Conservation (phyloP, 805 yeast species). For the Candida wancherniae region DNA sequence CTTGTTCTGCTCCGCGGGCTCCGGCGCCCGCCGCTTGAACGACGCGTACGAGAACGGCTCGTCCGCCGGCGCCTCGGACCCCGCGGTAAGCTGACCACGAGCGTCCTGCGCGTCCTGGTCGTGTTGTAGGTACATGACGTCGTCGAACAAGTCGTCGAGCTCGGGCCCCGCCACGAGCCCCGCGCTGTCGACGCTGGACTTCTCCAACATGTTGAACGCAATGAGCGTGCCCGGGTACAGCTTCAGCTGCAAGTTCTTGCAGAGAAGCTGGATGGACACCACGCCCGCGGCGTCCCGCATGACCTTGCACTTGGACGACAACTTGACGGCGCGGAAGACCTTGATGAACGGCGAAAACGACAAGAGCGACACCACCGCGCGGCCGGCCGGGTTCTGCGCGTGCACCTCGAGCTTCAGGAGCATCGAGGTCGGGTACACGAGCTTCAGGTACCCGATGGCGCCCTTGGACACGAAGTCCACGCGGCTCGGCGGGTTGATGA, state of each 20-base stretch:
- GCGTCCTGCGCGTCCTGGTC: conserved; percentile 15
- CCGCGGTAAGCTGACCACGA: too few species aligned
- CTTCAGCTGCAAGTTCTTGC: conserved; percentile 25
- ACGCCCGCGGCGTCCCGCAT: conserved; percentile 34
- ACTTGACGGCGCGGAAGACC: conserved; percentile 32
- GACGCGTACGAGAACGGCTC: conserved; percentile 13
- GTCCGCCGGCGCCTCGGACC: neutral
- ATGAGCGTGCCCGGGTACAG: conserved; percentile 36
- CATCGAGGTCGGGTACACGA: conserved; percentile 58
- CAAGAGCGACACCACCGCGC: conserved; percentile 26
- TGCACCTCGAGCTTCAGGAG: conserved; percentile 55
- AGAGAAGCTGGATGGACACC: conserved; percentile 34
- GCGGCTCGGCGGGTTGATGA: conserved; percentile 28
- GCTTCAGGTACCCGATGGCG: conserved; percentile 66
- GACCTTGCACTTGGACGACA: conserved; percentile 37
- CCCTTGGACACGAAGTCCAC: conserved; percentile 62
- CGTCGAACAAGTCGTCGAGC: conserved; percentile 24
- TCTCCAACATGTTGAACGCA: conserved; percentile 37
- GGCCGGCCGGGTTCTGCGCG: conserved; percentile 18
- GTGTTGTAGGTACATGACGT: conserved; percentile 22
- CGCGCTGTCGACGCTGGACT: conserved; percentile 15
- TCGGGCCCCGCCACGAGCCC: conserved; percentile 9
- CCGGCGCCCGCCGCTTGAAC: conserved; percentile 6
- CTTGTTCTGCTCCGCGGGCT: too few species aligned
- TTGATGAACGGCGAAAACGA: conserved; percentile 31